These are phyloP conservation scores for Penicillium herquei DNA, from an alignment of 495 filamentous ascomycete genomes.

Conservation along the genomic window DNA sequence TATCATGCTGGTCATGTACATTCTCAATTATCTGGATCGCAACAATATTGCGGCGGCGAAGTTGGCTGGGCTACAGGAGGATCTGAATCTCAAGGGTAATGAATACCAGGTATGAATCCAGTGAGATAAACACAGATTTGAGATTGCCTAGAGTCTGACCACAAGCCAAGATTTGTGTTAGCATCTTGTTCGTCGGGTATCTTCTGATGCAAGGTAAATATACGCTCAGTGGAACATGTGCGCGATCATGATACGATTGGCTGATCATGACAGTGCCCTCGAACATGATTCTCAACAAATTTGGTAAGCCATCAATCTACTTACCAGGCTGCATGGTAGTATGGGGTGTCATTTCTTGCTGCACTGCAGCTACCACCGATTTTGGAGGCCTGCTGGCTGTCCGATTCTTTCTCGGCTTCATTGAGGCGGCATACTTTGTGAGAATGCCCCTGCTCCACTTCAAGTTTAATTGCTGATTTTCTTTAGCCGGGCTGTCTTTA, in stretches of 20 bases:
- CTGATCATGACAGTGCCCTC: conserved; percentile 56
- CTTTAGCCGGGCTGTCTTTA: conserved; percentile 40
- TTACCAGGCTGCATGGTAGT: conserved; percentile 44
- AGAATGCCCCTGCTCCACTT: too few relatives aligned
- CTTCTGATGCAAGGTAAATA: conserved; percentile 18
- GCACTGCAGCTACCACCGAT: conserved; percentile 40
- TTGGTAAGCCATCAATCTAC: conserved; percentile 27
- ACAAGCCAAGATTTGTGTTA: conserved; percentile 43
- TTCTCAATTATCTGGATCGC: conserved; percentile 50
- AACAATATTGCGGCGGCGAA: conserved; percentile 35
- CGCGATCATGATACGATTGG: too few relatives aligned
- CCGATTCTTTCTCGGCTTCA: conserved; percentile 39
- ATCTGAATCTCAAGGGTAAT: conserved; percentile 40
- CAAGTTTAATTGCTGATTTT: too few relatives aligned
- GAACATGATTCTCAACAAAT: conserved; percentile 54
- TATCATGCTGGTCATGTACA: conserved; percentile 43
- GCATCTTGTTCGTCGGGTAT: conserved; percentile 57
- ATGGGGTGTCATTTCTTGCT: conserved; percentile 48
- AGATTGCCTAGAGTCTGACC: conserved; percentile 6
- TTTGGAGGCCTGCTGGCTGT: conserved; percentile 40
- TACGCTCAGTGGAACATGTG: too few relatives aligned
- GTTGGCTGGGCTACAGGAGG: conserved; percentile 40
- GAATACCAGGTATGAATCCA: conserved; percentile 33
- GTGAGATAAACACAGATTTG: not conserved
- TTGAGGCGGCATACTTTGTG: conserved; percentile 51